A percentile compares a stretch with the other conserved stretches of the same genome.
Conservation (phyloP, 441 rosid species). For the Francoa sonchifolia region DNA sequence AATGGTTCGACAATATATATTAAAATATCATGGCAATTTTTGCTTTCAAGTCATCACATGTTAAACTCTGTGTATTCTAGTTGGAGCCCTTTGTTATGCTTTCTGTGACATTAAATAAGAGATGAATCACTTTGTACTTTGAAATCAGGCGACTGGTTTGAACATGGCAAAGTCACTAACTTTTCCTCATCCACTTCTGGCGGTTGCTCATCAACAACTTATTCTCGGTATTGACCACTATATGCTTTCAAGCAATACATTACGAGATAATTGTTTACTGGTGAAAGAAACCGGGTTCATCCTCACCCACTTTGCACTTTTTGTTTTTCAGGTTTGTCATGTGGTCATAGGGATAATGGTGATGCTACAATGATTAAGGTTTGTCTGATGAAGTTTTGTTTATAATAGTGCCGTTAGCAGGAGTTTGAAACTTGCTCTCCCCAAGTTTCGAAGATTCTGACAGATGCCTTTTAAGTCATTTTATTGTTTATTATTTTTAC, state of each 20-base stretch:
- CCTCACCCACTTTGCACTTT: slow-evolving; percentile 13
- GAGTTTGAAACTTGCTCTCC: slow-evolving; percentile 5
- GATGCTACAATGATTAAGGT: slow-evolving; percentile 55
- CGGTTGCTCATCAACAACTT: slow-evolving; percentile 78
- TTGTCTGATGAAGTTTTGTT: slow-evolving; percentile 10
- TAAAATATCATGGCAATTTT: too few species aligned
- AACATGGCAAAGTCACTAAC: slow-evolving; percentile 59
- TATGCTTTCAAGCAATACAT: not conserved
- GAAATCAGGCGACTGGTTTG: slow-evolving; percentile 49
- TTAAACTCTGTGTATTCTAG: not conserved
- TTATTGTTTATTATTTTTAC: slow-evolving; percentile 4
- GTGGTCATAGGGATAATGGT: slow-evolving; percentile 31
- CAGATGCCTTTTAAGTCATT: not conserved
- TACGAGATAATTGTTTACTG: slow-evolving; percentile 5
- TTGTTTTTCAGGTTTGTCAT: slow-evolving; percentile 46
- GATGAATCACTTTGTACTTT: slow-evolving; percentile 11
- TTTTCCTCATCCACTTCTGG: slow-evolving; percentile 78
- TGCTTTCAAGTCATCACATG: not conserved
- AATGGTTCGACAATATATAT: too few species aligned
- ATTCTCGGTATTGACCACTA: slow-evolving; percentile 44
- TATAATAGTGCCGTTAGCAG: slow-evolving; percentile 11
- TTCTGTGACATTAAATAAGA: slow-evolving; percentile 1
- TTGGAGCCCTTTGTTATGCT: slow-evolving; percentile 1
- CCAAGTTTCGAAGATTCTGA: too few species aligned
- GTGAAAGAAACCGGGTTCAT: slow-evolving; percentile 11